These are phyloP conservation scores for Pseudopyricularia cyperi DNA, from an alignment of 2,329 filamentous ascomycete species.

Conservation along the genomic window DNA sequence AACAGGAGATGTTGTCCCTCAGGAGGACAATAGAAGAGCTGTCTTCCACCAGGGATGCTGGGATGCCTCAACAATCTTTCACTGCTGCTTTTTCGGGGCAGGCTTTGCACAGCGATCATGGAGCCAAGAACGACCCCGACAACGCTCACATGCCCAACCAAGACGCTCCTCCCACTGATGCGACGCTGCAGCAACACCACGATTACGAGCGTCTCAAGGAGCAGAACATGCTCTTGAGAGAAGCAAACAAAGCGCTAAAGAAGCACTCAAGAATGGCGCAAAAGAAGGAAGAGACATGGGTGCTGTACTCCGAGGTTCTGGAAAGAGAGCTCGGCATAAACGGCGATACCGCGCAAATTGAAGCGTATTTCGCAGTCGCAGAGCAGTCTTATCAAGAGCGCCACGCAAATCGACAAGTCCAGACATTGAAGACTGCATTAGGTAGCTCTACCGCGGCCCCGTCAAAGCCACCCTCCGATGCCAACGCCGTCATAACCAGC, in stretches of 20 bases:
- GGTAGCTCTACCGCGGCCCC: neutral
- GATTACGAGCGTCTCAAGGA: neutral
- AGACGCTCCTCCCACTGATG: neutral
- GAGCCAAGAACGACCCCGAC: neutral
- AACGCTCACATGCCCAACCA: neutral
- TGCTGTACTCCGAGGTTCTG: constrained; percentile 5
- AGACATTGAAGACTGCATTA: neutral
- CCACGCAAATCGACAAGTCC: neutral
- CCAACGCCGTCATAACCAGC: no score
- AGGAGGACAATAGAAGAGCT: constrained; percentile 17
- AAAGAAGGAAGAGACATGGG: neutral
- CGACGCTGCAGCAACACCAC: neutral
- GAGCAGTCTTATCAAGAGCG: neutral
- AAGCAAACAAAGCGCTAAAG: neutral
- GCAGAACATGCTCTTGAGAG: neutral
- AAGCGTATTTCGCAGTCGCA: neutral
- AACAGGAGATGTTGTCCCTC: constrained; percentile 28
- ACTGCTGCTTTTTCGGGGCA: neutral
- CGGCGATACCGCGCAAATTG: neutral
- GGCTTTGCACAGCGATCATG: neutral
- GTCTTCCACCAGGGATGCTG: neutral
- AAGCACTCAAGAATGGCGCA: neutral
- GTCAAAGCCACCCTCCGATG: no score
- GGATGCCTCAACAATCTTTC: no score
- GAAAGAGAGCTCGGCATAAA: constrained; percentile 1